Evolutionary conservation across 2,329 filamentous ascomycete genomes (phyloP).

Genomic region (Aureobasidium lini): DNA sequence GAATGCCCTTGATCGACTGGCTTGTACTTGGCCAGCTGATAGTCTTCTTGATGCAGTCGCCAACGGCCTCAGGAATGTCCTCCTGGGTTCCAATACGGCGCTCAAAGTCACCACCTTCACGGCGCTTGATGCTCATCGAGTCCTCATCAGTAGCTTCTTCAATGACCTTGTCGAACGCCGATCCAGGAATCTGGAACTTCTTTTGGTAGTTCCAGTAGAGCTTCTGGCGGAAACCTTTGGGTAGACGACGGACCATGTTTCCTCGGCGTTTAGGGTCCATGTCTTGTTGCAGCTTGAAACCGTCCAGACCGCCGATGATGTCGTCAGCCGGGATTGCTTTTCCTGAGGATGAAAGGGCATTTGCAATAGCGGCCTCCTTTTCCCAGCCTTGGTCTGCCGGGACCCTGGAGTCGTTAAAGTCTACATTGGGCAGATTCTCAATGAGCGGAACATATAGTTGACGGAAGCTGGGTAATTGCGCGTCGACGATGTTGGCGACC

Average conservation of each 20-base stretch:
- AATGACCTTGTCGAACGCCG: constrained; percentile 81
- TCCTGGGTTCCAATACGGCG: constrained; percentile 69
- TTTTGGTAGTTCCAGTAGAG: constrained; percentile 93
- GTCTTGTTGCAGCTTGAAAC: constrained; percentile 71
- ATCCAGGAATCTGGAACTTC: constrained; percentile 76
- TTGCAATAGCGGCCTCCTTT: constrained; percentile 25
- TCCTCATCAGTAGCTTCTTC: constrained; percentile 65
- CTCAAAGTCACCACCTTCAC: constrained; percentile 80
- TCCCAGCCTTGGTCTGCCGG: constrained; percentile 35
- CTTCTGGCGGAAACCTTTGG: constrained; percentile 76
- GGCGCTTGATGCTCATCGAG: constrained; percentile 57
- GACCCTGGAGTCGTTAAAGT: constrained; percentile 61
- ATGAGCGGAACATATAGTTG: constrained; percentile 85
- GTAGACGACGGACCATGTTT: constrained; percentile 93
- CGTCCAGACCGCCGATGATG: constrained; percentile 44
- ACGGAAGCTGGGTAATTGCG: constrained; percentile 87
- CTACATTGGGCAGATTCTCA: constrained; percentile 80
- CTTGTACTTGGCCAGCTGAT: constrained; percentile 87
- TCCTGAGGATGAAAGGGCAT: constrained; percentile 28
- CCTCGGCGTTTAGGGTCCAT: constrained; percentile 86
- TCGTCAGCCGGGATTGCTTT: constrained; percentile 44
- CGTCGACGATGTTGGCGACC: constrained; percentile 85
- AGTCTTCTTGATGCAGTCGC: constrained; percentile 73
- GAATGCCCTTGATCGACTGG: constrained; percentile 74
- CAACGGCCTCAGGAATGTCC: constrained; percentile 63